phyloP scores from a whole-genome alignment of 2,329 filamentous ascomycete species.

The Trichoderma sp. region DNA sequence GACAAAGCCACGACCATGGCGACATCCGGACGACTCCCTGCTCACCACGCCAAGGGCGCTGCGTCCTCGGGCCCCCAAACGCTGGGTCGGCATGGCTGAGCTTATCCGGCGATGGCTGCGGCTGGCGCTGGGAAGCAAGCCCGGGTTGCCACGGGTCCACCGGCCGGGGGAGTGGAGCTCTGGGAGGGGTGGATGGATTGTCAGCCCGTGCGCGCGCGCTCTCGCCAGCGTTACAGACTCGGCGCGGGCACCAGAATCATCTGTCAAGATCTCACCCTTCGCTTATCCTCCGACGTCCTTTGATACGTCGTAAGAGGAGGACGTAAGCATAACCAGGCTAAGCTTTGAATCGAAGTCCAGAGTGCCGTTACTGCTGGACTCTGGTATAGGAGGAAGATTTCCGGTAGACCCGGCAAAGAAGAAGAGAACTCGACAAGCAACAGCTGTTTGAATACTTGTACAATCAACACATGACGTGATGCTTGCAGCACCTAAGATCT shows the following conservation, averaged over 20 bases:
- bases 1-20: conserved; percentile 24
- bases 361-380: background rate
- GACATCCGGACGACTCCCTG: conserved; percentile 23
- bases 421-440: background rate
- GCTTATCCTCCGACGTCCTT: conserved; percentile 8
- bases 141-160: conserved; percentile 26
- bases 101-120: conserved; percentile 39
- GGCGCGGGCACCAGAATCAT: conserved; percentile 10
- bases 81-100: conserved; percentile 39
- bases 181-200: conserved; percentile 16
- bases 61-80: conserved; percentile 32
- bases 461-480: conserved; percentile 20
- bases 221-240: conserved; percentile 12
- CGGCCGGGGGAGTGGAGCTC: conserved; percentile 20
- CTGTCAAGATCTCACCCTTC: conserved; percentile 23
- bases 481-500: background rate
- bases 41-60: conserved; percentile 17
- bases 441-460: background rate
- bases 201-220: conserved; percentile 23
- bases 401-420: conserved; percentile 14
- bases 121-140: conserved; percentile 29
- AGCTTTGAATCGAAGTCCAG: conserved; percentile 6
- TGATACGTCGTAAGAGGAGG: conserved; percentile 2
- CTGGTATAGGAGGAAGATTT: background rate
- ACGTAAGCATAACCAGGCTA: conserved; percentile 10